phyloP scores from a whole-genome alignment of 306 rosid genomes.

The Vachellia pachyceras region DNA sequence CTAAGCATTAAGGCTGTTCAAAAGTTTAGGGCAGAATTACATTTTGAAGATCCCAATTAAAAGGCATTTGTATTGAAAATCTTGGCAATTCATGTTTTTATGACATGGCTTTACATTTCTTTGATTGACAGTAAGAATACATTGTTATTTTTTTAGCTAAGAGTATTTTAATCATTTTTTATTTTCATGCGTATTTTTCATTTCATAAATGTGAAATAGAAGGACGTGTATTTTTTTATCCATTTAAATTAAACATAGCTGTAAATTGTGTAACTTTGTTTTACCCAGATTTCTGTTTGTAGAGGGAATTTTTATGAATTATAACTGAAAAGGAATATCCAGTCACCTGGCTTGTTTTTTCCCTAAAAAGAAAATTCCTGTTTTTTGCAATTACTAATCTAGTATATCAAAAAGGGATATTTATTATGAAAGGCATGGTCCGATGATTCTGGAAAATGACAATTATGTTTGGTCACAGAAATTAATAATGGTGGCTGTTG shows the following conservation, averaged over 20 bases:
- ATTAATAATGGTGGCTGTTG: not conserved
- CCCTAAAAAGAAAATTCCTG: not conserved
- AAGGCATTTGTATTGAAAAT: no score
- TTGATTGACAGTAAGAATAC: no score
- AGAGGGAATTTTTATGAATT: not conserved
- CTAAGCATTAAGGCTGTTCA: no score
- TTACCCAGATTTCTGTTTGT: not conserved
- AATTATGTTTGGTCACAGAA: slow-evolving; percentile 11
- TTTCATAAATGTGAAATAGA: no score
- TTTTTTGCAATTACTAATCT: not conserved
- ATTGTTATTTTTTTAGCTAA: no score
- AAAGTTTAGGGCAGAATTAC: no score
- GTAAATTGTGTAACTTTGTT: not conserved
- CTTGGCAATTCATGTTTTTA: no score
- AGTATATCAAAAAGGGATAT: not conserved
- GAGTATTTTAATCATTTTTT: not conserved
- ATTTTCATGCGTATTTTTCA: no score
- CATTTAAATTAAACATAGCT: no score
- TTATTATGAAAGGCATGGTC: not conserved
- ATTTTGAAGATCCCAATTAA: no score
- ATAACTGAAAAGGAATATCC: not conserved
- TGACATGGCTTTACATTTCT: no score
- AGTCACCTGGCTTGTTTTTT: not conserved
- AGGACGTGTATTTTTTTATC: no score
- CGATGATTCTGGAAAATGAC: slow-evolving; percentile 30